These are phyloP conservation scores for Juncus inflexus DNA, from an alignment of 176 grass and related monocot genomes.

Conservation along the genomic window DNA sequence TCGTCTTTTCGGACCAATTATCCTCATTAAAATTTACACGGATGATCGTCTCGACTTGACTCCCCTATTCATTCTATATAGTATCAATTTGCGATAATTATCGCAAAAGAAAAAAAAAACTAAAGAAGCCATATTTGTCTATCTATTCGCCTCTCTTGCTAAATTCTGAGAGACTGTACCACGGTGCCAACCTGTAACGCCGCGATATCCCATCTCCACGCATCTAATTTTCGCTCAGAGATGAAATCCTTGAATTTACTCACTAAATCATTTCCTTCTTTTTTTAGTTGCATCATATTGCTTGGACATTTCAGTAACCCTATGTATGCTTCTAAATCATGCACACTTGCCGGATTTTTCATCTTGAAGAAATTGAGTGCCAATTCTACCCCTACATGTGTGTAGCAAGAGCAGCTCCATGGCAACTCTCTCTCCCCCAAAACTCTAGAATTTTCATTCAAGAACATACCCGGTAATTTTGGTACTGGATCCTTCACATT, in stretches of 20 bases:
- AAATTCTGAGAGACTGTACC: slow-evolving; percentile 55
- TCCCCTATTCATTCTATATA: background rate
- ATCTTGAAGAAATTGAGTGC: slow-evolving; percentile 66
- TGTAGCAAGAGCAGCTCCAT: slow-evolving; percentile 60
- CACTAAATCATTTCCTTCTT: slow-evolving; percentile 35
- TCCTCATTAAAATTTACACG: slow-evolving; percentile 21
- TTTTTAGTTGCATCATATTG: slow-evolving; percentile 32
- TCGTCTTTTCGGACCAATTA: background rate
- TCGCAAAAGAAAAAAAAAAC: slow-evolving; percentile 7
- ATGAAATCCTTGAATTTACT: slow-evolving; percentile 38
- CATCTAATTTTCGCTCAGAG: slow-evolving; percentile 29
- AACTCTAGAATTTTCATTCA: slow-evolving; percentile 50
- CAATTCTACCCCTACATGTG: slow-evolving; percentile 67
- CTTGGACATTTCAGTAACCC: slow-evolving; percentile 52
- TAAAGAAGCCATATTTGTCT: background rate
- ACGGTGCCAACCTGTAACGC: slow-evolving; percentile 42
- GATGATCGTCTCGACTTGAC: background rate
- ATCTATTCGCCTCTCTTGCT: background rate
- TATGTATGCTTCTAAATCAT: slow-evolving; percentile 67
- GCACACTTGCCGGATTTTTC: slow-evolving; percentile 55
- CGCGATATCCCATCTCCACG: slow-evolving; percentile 54
- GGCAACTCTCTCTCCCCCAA: slow-evolving; percentile 41
- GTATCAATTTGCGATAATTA: slow-evolving; percentile 8
- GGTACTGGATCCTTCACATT: slow-evolving; percentile 69
- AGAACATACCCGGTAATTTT: slow-evolving; percentile 59